phyloP scores from a whole-genome alignment of 2,329 filamentous ascomycete species.

The Anisogramma anomala region DNA sequence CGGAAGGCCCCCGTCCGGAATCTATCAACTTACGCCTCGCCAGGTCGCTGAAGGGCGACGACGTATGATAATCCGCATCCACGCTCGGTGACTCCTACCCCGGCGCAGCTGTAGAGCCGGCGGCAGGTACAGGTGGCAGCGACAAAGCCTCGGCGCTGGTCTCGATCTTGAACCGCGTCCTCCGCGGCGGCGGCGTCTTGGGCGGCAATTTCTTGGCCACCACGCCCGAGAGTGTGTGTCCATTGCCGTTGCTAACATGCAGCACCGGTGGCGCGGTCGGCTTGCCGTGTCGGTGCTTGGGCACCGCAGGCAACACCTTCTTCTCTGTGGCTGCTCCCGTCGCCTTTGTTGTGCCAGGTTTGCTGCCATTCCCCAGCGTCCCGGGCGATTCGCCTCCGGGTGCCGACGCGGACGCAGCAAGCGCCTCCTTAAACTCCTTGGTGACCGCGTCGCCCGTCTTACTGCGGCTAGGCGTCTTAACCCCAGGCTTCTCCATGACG shows the following conservation, averaged over 20 bases:
- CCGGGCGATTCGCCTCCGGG: slow-evolving; percentile 14
- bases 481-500: slow-evolving; percentile 70
- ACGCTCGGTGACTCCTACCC: no score
- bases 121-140: slow-evolving; percentile 3
- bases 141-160: slow-evolving; percentile 3
- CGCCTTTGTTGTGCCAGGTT: neutral
- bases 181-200: slow-evolving; percentile 13
- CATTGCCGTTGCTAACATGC: slow-evolving; percentile 1
- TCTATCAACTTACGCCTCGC: no score
- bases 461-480: slow-evolving; percentile 69
- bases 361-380: neutral
- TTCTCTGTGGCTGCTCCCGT: slow-evolving; percentile 28
- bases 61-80: no score
- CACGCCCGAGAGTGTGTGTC: neutral
- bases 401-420: slow-evolving; percentile 11
- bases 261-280: slow-evolving; percentile 23
- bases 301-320: slow-evolving; percentile 42
- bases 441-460: slow-evolving; percentile 20
- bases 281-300: slow-evolving; percentile 43
- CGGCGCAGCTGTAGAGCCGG: slow-evolving; percentile 1
- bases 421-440: slow-evolving; percentile 18
- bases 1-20: no score
- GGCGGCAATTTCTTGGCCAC: slow-evolving; percentile 11
- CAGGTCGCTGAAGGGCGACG: no score
- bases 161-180: slow-evolving; percentile 12